Evolutionary conservation across 176 grass and related monocot genomes (phyloP).

Genomic region (Avena atlantica): DNA sequence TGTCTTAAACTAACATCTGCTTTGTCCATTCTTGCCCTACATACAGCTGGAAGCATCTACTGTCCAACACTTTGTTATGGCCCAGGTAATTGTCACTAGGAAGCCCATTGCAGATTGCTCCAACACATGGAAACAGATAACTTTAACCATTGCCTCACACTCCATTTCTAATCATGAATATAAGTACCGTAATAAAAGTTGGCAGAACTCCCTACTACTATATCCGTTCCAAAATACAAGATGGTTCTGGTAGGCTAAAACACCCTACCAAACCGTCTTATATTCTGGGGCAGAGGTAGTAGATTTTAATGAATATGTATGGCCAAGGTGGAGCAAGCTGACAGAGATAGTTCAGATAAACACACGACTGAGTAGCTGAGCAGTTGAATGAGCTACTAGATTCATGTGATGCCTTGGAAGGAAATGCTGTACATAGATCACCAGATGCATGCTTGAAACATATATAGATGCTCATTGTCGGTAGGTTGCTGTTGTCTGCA

Average conservation of each 20-base stretch:
- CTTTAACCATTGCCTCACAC: background rate
- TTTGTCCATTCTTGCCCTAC: background rate
- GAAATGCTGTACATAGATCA: background rate
- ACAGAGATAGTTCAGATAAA: background rate
- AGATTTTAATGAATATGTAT: background rate
- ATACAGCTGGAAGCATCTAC: slow-evolving; percentile 16
- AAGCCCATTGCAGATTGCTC: background rate
- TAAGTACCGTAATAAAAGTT: background rate
- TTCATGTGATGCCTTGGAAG: background rate
- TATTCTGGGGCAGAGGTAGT: too few species aligned
- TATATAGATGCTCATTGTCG: background rate
- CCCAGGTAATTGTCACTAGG: background rate
- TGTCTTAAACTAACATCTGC: background rate
- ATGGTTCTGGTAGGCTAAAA: too few species aligned
- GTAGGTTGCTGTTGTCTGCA: slow-evolving; percentile 14
- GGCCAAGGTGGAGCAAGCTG: background rate
- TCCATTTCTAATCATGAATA: background rate
- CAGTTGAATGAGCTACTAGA: slow-evolving; percentile 1
- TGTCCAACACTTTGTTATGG: background rate
- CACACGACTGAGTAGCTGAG: too few species aligned
- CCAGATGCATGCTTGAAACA: slow-evolving; percentile 24
- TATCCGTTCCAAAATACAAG: too few species aligned
- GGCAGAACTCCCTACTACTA: slow-evolving; percentile 1
- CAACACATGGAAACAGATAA: slow-evolving; percentile 25
- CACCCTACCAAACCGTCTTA: too few species aligned